Base-by-base conservation (phyloP, 1,139 yeast genomes). In the Candida anutae region DNA sequence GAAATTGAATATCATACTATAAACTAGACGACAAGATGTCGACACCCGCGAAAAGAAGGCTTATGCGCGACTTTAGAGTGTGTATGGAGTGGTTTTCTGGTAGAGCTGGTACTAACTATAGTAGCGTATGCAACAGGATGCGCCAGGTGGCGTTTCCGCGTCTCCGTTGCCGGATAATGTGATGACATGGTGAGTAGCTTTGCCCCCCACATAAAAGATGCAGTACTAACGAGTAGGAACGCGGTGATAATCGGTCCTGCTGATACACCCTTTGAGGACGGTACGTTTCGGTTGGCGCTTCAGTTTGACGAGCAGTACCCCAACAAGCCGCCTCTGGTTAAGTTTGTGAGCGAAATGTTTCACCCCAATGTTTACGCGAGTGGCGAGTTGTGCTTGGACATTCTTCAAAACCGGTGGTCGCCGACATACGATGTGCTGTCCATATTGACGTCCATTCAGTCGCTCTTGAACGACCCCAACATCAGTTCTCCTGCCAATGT, bases 401-500 rank as follows among this genome's bases (percentile, higher is more conserved):
- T 90, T 41, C 65, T 90, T 40, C 98, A 90, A 50, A 93, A 90
- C 59, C 69, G 97, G 49, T 90, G 99, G 99, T 82, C 95, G 14
- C 99, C 99, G 11, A 93, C 98, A 0, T 93, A 90, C 50, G 98
- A 93, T 49, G 99, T 90, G 23, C 88, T 95, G n/a, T 87, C 95
- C 16, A 90, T 90, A 31, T 64, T 90, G 43, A 90, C 98, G 1
- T 83, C 95, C 22, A 72, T 81, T 33, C 93, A 80, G 52, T 78
- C 93, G 36, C 69, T 90, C 37, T 64, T 90, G 41, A 90, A 90
- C 53, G 99, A 90, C 51, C 99, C 99, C 8, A 90, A 90, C 53
- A 93, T 90, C 31, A 77, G 87, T 32, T 83, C 95, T 16, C 99
- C 99, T 4, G 99, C 99, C 1, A 93, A 90, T 46, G 97, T 85